These are phyloP conservation scores for Argentina anserina DNA, from an alignment of 306 rosid genomes.

Conservation along the genomic window DNA sequence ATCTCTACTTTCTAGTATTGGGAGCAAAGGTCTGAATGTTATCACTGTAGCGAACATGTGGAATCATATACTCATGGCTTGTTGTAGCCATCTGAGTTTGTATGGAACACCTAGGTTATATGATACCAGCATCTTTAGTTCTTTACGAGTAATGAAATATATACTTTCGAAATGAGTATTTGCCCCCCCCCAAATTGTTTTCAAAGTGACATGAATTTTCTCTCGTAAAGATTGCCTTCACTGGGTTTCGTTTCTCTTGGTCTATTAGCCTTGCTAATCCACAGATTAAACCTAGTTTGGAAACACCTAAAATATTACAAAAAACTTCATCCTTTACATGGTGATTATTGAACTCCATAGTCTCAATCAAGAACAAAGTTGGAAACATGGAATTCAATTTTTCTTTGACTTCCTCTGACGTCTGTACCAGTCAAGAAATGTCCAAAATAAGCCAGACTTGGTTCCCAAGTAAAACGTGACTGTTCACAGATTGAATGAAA, in stretches of 20 bases:
- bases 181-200: too few relatives aligned
- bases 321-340: neutral
- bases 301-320: too few relatives aligned
- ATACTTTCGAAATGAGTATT: neutral
- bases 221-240: too few relatives aligned
- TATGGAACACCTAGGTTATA: slow-evolving; percentile 7
- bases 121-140: neutral
- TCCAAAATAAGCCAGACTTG: neutral
- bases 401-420: neutral
- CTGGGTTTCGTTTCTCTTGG: too few relatives aligned
- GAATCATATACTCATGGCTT: neutral
- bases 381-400: neutral
- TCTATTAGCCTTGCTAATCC: too few relatives aligned
- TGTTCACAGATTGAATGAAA: neutral
- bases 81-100: neutral
- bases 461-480: neutral
- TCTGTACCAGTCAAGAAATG: neutral
- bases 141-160: neutral
- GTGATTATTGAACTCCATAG: neutral
- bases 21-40: neutral
- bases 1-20: neutral
- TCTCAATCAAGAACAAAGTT: neutral
- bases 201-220: too few relatives aligned
- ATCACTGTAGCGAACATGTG: neutral
- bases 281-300: too few relatives aligned